Percentiles rank a stretch among this genome's conserved stretches.
Evolutionary conservation across 2,329 filamentous ascomycete genomes (phyloP).

Genomic region (Thielaviopsis populi): DNA sequence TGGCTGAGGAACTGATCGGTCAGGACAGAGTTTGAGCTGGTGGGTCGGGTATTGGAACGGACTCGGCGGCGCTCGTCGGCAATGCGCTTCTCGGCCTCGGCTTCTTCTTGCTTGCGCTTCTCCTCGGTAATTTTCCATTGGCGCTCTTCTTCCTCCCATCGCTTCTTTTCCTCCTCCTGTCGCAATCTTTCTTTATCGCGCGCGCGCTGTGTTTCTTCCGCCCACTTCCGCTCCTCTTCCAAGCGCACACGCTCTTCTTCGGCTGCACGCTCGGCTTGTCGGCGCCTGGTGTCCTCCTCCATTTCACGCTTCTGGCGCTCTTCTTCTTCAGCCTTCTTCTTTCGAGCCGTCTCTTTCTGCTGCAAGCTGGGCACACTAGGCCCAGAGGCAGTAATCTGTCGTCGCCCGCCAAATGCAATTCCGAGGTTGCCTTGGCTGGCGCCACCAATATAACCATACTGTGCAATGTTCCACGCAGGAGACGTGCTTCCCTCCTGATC

Average conservation of each 20-base stretch:
- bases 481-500: conserved; percentile 65
- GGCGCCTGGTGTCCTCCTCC: conserved; percentile 37
- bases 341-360: conserved; percentile 62
- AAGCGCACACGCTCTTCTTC: conserved; percentile 47
- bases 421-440: conserved; percentile 92
- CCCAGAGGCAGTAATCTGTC: conserved; percentile 76
- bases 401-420: conserved; percentile 76
- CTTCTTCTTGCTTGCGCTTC: conserved; percentile 54
- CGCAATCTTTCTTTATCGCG: conserved; percentile 46
- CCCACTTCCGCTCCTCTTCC: conserved; percentile 53
- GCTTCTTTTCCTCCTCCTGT: conserved; percentile 51
- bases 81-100: conserved; percentile 52
- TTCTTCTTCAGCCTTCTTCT: conserved; percentile 42
- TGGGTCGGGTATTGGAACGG: conserved; percentile 27
- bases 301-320: conserved; percentile 41
- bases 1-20: conserved; percentile 36
- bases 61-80: conserved; percentile 50
- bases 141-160: conserved; percentile 63
- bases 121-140: conserved; percentile 68
- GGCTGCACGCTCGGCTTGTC: conserved; percentile 32
- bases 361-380: conserved; percentile 67
- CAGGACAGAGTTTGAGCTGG: conserved; percentile 24
- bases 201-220: conserved; percentile 45
- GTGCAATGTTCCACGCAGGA: conserved; percentile 95
- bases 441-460: conserved; percentile 97